Percentiles rank a stretch among this genome's conserved stretches.
Evolutionary conservation across 306 rosid species (phyloP).

Genomic region (Cicer yamashitae): DNA sequence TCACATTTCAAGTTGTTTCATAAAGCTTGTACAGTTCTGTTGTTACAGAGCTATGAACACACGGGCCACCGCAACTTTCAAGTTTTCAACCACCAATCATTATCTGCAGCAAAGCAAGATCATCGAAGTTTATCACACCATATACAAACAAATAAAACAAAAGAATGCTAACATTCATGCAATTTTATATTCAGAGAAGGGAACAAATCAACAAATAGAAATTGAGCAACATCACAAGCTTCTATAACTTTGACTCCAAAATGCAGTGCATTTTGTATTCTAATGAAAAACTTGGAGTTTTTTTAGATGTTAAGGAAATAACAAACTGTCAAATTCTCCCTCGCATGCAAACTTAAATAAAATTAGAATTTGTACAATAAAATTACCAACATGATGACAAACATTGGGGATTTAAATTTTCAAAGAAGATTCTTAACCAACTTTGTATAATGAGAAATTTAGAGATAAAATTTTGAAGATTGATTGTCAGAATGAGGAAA

Average conservation of each 20-base stretch:
- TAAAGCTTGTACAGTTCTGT: conserved; percentile 29
- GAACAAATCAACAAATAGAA: conserved; percentile 9
- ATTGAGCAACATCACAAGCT: conserved; percentile 49
- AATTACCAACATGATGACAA: conserved; percentile 46
- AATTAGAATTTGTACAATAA: not conserved
- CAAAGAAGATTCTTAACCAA: conserved; percentile 49
- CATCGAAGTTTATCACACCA: conserved; percentile 49
- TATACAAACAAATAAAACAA: conserved; percentile 35
- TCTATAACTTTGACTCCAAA: conserved; percentile 30
- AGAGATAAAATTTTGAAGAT: conserved; percentile 33
- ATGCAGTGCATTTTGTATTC: conserved; percentile 53
- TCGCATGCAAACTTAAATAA: conserved; percentile 49
- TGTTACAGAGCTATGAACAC: conserved; percentile 47
- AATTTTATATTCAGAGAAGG: conserved; percentile 44
- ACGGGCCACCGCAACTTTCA: conserved; percentile 55
- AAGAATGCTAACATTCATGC: conserved; percentile 29
- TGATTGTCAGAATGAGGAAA: conserved; percentile 10
- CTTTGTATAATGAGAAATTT: conserved; percentile 34
- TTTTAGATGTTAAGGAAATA: conserved; percentile 44
- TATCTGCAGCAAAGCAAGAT: conserved; percentile 62
- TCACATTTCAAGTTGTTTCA: conserved; percentile 41
- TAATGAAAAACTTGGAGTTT: conserved; percentile 55
- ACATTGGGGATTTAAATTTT: conserved; percentile 49
- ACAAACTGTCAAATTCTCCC: conserved; percentile 74
- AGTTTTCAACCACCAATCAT: conserved; percentile 57